These are phyloP conservation scores for Furcasterigmium furcatum DNA, from an alignment of 2,329 filamentous ascomycete genomes.

Conservation along the genomic window DNA sequence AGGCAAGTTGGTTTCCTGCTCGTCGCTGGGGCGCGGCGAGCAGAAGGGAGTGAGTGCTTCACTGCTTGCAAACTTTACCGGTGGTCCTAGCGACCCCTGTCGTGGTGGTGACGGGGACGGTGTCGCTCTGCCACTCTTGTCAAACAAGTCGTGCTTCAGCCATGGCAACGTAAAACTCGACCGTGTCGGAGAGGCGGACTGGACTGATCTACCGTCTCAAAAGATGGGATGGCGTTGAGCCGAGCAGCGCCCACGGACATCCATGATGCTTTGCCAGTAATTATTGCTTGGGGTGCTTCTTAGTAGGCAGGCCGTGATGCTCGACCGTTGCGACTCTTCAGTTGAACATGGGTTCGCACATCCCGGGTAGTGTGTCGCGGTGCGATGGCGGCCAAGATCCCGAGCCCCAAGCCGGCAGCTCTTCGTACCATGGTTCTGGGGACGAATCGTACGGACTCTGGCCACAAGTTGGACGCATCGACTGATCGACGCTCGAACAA, in stretches of 20 bases:
- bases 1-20: too few relatives aligned
- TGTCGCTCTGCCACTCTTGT: not conserved
- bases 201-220: slow-evolving; percentile 2
- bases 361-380: not conserved
- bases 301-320: not conserved
- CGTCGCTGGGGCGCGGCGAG: too few relatives aligned
- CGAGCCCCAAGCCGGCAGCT: too few relatives aligned
- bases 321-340: slow-evolving; percentile 3
- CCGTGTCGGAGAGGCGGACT: not conserved
- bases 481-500: too few relatives aligned
- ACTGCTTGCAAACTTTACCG: not conserved
- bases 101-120: not conserved
- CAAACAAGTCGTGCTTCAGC: slow-evolving; percentile 3
- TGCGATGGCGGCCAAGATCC: not conserved
- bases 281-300: not conserved
- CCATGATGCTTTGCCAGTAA: not conserved
- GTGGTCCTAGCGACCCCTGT: not conserved
- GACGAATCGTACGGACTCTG: too few relatives aligned
- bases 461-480: too few relatives aligned
- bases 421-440: too few relatives aligned
- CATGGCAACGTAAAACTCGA: not conserved
- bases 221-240: not conserved
- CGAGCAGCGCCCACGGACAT: not conserved
- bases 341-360: not conserved
- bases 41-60: not conserved